Conservation (phyloP, 2,329 filamentous ascomycete genomes). For the Aspergillus ustus region DNA sequence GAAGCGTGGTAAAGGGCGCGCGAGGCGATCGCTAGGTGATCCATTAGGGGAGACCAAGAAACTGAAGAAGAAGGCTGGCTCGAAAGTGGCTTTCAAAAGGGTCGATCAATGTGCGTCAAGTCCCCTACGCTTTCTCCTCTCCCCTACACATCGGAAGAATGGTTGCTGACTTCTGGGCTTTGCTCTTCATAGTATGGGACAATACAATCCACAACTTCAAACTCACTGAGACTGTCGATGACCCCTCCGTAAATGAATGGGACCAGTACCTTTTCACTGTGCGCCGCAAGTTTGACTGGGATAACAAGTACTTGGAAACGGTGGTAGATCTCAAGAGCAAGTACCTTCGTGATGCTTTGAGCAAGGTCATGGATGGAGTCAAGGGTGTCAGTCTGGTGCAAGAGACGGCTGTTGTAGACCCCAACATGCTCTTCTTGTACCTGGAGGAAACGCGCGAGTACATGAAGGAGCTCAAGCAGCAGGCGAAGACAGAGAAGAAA, state of each 20-base stretch:
- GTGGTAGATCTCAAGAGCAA: conserved; percentile 86
- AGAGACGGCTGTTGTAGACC: conserved; percentile 74
- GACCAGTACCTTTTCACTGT: conserved; percentile 84
- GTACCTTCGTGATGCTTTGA: conserved; percentile 70
- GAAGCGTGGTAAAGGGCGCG: conserved; percentile 22
- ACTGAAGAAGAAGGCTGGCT: conserved; percentile 52
- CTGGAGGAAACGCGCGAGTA: conserved; percentile 73
- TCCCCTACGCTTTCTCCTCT: background rate
- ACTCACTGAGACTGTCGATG: conserved; percentile 68
- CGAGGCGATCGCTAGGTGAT: conserved; percentile 21
- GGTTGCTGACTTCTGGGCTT: background rate
- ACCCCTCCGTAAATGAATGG: conserved; percentile 68
- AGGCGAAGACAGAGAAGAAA: conserved; percentile 62
- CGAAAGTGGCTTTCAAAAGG: conserved; percentile 69
- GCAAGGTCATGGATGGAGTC: conserved; percentile 73
- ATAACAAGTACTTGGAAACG: conserved; percentile 77
- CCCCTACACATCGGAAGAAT: background rate
- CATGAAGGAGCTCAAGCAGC: conserved; percentile 67
- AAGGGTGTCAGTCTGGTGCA: conserved; percentile 81
- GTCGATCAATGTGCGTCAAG: conserved; percentile 61
- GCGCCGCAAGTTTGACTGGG: conserved; percentile 79
- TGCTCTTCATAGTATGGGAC: conserved; percentile 49
- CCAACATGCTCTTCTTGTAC: conserved; percentile 75
- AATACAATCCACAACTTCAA: conserved; percentile 67
- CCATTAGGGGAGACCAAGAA: conserved; percentile 33